Conservation (phyloP, 78 protist genomes). For the Dictyostelium discoideum region DNA sequence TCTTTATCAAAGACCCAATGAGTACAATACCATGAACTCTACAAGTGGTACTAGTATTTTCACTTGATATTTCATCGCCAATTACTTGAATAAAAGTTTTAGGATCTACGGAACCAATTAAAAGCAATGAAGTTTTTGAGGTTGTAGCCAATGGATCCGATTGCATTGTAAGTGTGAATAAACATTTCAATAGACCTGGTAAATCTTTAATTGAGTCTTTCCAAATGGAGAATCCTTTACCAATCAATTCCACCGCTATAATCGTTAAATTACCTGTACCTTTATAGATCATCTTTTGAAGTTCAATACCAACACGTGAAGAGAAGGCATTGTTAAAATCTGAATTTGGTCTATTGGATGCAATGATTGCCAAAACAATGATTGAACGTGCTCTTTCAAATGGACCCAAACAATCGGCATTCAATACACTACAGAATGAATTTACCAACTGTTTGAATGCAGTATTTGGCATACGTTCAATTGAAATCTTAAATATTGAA, state of each 20-base stretch:
- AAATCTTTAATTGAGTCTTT: constrained; percentile 65
- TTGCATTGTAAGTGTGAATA: constrained; percentile 76
- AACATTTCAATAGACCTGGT: constrained; percentile 63
- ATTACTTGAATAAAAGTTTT: constrained; percentile 62
- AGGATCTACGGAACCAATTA: constrained; percentile 60
- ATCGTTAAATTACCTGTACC: constrained; percentile 68
- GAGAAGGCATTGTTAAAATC: neutral
- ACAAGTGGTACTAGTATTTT: constrained; percentile 2
- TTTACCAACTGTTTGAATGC: constrained; percentile 29
- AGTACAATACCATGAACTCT: constrained; percentile 55
- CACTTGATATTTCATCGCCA: constrained; percentile 73
- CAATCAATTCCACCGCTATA: constrained; percentile 72
- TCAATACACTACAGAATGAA: neutral
- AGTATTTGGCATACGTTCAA: constrained; percentile 39
- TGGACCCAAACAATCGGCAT: constrained; percentile 12
- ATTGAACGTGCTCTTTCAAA: constrained; percentile 58
- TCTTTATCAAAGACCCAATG: constrained; percentile 44
- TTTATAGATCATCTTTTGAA: constrained; percentile 56
- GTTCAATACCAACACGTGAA: constrained; percentile 37
- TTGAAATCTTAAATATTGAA: constrained; percentile 45
- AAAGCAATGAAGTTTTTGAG: constrained; percentile 34
- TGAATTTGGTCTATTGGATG: constrained; percentile 41
- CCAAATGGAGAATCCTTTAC: constrained; percentile 79
- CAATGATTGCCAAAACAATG: constrained; percentile 66
- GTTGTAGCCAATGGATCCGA: constrained; percentile 48